Base-by-base conservation (phyloP, 495 filamentous ascomycete species). In the Aspergillus wentii region DNA sequence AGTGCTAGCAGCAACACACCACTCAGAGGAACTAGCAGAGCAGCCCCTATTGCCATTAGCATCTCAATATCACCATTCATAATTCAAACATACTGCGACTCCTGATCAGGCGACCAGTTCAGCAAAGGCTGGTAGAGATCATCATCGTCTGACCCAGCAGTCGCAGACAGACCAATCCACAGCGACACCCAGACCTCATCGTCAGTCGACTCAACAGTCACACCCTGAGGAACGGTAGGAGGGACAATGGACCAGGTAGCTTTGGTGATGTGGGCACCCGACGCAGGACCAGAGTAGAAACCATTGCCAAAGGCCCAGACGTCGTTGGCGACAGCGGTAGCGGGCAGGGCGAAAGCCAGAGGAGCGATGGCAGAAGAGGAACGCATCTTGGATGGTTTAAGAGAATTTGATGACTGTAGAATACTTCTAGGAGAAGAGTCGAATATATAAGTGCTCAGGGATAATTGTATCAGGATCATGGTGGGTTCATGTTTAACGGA, bases 61-160 rank as follows among this genome's bases (percentile, higher is more conserved):
- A 2, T 11, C 1, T 9, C 13, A 3, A n/a, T 7, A 9, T 5
- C 33, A 15, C 11, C 14, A 3, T 27, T 2, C 34, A 3, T 16
- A 10, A n/a, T 4, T 8, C 15, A 11, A 14, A 35, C 48, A 25
- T 42, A 51, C 48, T 51, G 42, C 8, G 48, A 46, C 15, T 43
- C 35, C 35, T 51, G 48, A 13, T 51, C 42, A 9, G 38, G 48
- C 17, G 38, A 46, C 48, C 48, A 51, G 28, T 46, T 51, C 38
- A 51, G 35, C 13, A 51, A n/a, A 11, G 48, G 48, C 43, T 51
- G 48, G 35, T 51, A 51, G 1, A 51, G 42, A 18, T 43, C 38
- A 18, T 22, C 10, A 22, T 35, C 32, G 8, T 36, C 21, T 16
- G 34, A 34, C n/a, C 48, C 39, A 9, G 35, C 30, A 19, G 33